Evolutionary conservation across 1,139 yeast species (phyloP), one percentile per base, ranked within the genome.

Genomic region (Candida labiduridarum): DNA sequence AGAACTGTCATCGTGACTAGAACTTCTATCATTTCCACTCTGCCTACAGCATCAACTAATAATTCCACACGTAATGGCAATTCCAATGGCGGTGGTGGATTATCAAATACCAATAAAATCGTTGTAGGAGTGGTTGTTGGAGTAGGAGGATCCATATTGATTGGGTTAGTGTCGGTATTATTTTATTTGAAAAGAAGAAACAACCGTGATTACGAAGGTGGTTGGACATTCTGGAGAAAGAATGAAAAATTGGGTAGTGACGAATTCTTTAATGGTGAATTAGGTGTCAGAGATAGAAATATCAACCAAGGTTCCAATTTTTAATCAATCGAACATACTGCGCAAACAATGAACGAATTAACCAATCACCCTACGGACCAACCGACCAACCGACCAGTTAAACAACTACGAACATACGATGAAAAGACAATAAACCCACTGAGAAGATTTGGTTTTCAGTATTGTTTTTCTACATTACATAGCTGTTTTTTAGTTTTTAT

Each of bases 231-330:
- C 68, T 77, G 82, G 82, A 70, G 79, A 61, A 75, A 74, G 66
- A 72, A 71, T 52, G 80, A 74, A 56, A 76, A 77, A 63, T 72
- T 72, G 45, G 67, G 67, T 44, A 67, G 68, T 44, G 79, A 76
- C 54, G 95, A 89, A 61, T 71, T 80, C 46, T 74, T 84, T 49
- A 87, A 89, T 18, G 83, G 85, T 22, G 76, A 74, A 52, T 80
- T 89, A 57, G 74, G 89, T 8, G 76, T 74, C 27, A 68, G 76
- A 52, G 72, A 85, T 53, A 64, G 79, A 53, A 64, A 65, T 50
- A 70, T 74, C 48, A 75, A 78, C 60, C 85, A 66, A 61, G 64
- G 77, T 62, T 53, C 88, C 72, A 56, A 75, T 79, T 52, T 78
- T 66, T 65, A 81, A 46, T 7, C 16, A 5, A 30, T 15, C 29